Base-by-base conservation (phyloP, 495 filamentous ascomycete species). In the Neurospora tetraspora region DNA sequence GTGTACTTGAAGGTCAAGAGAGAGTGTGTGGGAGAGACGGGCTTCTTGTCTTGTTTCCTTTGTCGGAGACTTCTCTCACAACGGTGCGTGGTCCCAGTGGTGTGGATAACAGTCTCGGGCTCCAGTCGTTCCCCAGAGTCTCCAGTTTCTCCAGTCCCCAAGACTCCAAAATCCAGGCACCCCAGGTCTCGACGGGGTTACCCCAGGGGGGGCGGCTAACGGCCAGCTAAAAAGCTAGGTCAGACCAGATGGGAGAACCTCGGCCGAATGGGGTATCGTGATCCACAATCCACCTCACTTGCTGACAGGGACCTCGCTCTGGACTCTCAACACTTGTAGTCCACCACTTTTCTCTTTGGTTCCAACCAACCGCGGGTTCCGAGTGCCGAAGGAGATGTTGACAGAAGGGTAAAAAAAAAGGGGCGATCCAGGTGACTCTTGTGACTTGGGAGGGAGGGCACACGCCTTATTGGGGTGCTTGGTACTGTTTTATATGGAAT, bases 341-440 rank as follows among this genome's bases (percentile, higher is more conserved):
- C 23, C 53, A 61, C 53, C 11, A 27, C 20, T 59, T 31, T 53
- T 61, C 23, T 61, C 20, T 31, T 16, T n/a, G n/a, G n/a, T n/a
- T n/a, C n/a, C n/a, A n/a, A n/a, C n/a, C n/a, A n/a, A n/a, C n/a
- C n/a, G n/a, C n/a, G 5, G 10, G 14, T 34, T 65, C 27, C 27
- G 27, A 34, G 3, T 65, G 53, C 27, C 53, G 53, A 34, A 65
- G 53, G 3, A 65, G 27, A 65, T 34, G 53, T 65, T 65, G 53
- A 65, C 27, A 34, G 8, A 36, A 36, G 12, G 53, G 27, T 34
- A 31, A 61, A 34, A 18, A 65, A 34, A 59, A 73, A 8, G 69
- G 61, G 68, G 73, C 71, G 34, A 31, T 76, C 16, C 34, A 74
- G 59, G 69, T 74, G 0, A 61, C 71, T 61, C 11, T 73, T 39